Evolutionary conservation across 2,329 filamentous ascomycete genomes (phyloP).

Genomic region (Talaromyces verruculosus): DNA sequence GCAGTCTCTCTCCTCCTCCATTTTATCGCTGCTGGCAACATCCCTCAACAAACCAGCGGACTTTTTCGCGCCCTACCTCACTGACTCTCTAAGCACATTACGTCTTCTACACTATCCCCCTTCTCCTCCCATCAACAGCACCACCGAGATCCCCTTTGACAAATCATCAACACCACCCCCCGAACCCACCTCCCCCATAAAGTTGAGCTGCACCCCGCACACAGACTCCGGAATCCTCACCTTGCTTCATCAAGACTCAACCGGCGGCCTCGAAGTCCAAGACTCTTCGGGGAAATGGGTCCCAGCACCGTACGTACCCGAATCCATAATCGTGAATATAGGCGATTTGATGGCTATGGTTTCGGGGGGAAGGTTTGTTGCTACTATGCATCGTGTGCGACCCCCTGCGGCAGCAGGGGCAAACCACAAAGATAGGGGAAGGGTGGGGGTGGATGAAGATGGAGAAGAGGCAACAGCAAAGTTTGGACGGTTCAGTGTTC

Average conservation of each 20-base stretch:
- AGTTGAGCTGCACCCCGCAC: slow-evolving; percentile 34
- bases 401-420: no score
- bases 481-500: slow-evolving; percentile 44
- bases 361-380: slow-evolving; percentile 46
- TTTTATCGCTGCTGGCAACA: slow-evolving; percentile 43
- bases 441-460: not conserved
- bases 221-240: slow-evolving; percentile 51
- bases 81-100: slow-evolving; percentile 46
- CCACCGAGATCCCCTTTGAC: not conserved
- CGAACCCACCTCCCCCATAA: slow-evolving; percentile 19
- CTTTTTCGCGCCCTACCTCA: slow-evolving; percentile 46
- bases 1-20: slow-evolving; percentile 39
- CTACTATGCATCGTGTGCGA: slow-evolving; percentile 50
- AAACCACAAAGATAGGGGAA: no score
- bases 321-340: slow-evolving; percentile 48
- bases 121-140: not conserved
- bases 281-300: slow-evolving; percentile 46
- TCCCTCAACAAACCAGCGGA: slow-evolving; percentile 39
- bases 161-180: slow-evolving; percentile 10
- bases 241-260: slow-evolving; percentile 49
- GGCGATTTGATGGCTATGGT: slow-evolving; percentile 47
- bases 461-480: not conserved
- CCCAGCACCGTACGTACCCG: slow-evolving; percentile 42
- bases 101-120: slow-evolving; percentile 49
- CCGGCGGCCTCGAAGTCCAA: slow-evolving; percentile 50